These are phyloP conservation scores for Myochromella boudieri DNA, from an alignment of 768 basidiomycete genomes.

Conservation along the genomic window DNA sequence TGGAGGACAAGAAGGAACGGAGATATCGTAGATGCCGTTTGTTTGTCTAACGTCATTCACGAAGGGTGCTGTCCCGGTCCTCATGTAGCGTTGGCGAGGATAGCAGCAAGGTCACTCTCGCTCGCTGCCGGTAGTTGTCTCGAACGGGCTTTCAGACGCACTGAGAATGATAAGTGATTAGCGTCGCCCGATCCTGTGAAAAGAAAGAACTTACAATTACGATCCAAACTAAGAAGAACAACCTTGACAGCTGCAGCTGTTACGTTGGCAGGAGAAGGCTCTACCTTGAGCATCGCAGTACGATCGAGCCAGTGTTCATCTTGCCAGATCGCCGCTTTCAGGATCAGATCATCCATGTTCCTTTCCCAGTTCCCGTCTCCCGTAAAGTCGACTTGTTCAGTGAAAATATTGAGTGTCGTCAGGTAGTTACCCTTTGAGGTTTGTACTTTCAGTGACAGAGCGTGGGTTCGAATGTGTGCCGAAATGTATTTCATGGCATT, in stretches of 20 bases:
- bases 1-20: too few species aligned
- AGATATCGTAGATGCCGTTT: neutral
- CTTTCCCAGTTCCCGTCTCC: constrained; percentile 49
- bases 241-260: constrained; percentile 72
- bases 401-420: constrained; percentile 74
- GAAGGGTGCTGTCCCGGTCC: neutral
- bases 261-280: constrained; percentile 33
- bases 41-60: neutral
- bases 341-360: constrained; percentile 93
- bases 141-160: constrained; percentile 88
- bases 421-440: constrained; percentile 96
- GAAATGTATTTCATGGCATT: constrained; percentile 76
- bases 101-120: constrained; percentile 79
- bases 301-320: constrained; percentile 91
- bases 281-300: constrained; percentile 61
- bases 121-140: constrained; percentile 82
- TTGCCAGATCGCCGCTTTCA: constrained; percentile 92
- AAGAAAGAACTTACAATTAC: constrained; percentile 67
- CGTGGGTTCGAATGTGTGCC: constrained; percentile 70
- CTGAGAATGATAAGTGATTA: constrained; percentile 35
- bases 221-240: constrained; percentile 86
- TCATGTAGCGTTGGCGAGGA: constrained; percentile 41
- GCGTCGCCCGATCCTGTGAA: constrained; percentile 7
- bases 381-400: constrained; percentile 79
- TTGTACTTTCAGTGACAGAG: constrained; percentile 85